phyloP scores from a whole-genome alignment of 108 stramenopile species.

The Pseudonitzschia multiseries region DNA sequence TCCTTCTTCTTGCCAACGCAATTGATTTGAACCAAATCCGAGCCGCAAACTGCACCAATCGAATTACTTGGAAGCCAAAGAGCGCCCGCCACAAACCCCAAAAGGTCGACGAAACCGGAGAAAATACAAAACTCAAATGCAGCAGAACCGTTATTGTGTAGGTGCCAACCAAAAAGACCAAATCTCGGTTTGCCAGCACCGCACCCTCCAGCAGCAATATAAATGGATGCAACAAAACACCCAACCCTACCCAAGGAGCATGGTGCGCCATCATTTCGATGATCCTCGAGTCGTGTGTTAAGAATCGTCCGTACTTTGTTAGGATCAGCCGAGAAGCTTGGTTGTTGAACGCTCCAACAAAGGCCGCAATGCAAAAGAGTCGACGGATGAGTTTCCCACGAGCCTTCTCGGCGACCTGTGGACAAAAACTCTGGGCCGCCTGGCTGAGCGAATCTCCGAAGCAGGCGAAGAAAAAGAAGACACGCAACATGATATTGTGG shows the following conservation, averaged over 20 bases:
- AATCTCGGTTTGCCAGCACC: slow-evolving; percentile 66
- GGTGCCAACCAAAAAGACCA: slow-evolving; percentile 51
- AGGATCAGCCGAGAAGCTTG: slow-evolving; percentile 29
- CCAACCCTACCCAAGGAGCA: slow-evolving; percentile 40
- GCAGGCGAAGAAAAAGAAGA: slow-evolving; percentile 93
- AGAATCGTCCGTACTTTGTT: slow-evolving; percentile 37
- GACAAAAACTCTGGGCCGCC: slow-evolving; percentile 88
- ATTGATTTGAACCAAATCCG: slow-evolving; percentile 27
- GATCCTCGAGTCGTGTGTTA: slow-evolving; percentile 57
- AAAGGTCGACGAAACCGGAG: slow-evolving; percentile 37
- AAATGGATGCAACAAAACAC: slow-evolving; percentile 71
- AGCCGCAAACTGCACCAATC: slow-evolving; percentile 55
- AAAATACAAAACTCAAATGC: slow-evolving; percentile 51
- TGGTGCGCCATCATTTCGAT: slow-evolving; percentile 49
- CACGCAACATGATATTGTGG: slow-evolving; percentile 84
- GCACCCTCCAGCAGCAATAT: slow-evolving; percentile 76
- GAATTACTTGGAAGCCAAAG: slow-evolving; percentile 65
- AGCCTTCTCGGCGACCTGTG: slow-evolving; percentile 49
- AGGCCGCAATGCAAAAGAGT: slow-evolving; percentile 23
- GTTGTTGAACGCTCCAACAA: slow-evolving; percentile 23
- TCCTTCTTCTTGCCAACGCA: not conserved
- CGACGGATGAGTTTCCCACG: slow-evolving; percentile 23
- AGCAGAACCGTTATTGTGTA: slow-evolving; percentile 55
- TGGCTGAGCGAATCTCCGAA: slow-evolving; percentile 88
- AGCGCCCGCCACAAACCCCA: slow-evolving; percentile 66